Base-by-base conservation (phyloP, 2,329 filamentous ascomycete species). In the Fusarium haematococcum region DNA sequence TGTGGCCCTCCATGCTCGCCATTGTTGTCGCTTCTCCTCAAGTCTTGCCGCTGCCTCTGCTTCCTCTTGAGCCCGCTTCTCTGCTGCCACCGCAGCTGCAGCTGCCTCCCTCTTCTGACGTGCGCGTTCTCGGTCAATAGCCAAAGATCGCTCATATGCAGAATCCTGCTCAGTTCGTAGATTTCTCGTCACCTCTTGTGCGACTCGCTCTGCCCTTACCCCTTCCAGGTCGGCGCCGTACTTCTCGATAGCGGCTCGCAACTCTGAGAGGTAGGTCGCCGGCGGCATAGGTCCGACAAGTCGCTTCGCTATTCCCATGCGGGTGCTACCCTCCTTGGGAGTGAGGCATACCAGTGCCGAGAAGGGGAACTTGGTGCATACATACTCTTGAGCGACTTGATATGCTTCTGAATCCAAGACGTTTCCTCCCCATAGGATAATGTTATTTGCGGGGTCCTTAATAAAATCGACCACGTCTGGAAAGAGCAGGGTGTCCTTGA, bases 331-430 rank as follows among this genome's bases (percentile, higher is more conserved):
- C 70, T 96, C 91, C 75, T 93, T 92, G 0, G 95, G 95, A 0
- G 95, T 98, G 74, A 98, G 92, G 67, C 95, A 95, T 32, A 98
- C 92, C 4, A 98, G 84, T 16, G 93, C 94, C 1, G 93, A 92
- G 81, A 97, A 98, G 11, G 97, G 97, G 79, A 97, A 98, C 80
- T 97, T 97, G 68, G 94, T 97, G 82, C 94, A 97, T 76, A 92
- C 92, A 72, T 98, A 91, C 54, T 95, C 95, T 14, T 90, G 89
- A n/a, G 95, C 91, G 45, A 98, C 95, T 81, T 98, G 95, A 82
- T 97, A 98, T 6, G 96, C 94, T 84, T 99, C 97, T 4, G 95
- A 93, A 81, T 99, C 97, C 73, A 95, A 91, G 1, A 98, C 93
- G 76, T 95, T 98, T 56, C 97, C 97, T 45, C 93, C 95, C 97